Evolutionary conservation across 2,329 filamentous ascomycete species (phyloP).

Genomic region (Didymella keratinophila): DNA sequence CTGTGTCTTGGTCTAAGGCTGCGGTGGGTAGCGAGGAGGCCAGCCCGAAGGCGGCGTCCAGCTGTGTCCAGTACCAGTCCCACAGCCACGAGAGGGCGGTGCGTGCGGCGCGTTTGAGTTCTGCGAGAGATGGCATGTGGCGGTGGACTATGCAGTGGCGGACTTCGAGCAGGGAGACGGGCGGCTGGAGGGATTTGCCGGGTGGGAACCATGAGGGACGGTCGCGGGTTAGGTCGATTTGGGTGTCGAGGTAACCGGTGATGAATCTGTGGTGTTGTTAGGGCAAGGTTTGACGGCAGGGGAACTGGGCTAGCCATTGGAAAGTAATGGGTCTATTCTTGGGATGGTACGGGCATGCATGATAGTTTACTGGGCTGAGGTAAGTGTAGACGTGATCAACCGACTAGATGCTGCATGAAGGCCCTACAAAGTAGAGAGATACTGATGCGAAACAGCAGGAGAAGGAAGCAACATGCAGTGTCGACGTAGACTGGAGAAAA

Average conservation of each 20-base stretch:
- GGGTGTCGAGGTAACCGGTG: constrained; percentile 78
- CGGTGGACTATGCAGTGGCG: constrained; percentile 92
- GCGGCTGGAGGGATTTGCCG: constrained; percentile 34
- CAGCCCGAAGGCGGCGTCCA: constrained; percentile 50
- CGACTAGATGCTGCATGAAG: neutral
- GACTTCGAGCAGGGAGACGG: constrained; percentile 84
- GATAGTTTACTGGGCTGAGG: neutral
- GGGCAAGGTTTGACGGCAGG: neutral
- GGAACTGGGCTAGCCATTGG: neutral
- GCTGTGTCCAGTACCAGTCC: constrained; percentile 80
- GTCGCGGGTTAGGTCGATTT: constrained; percentile 41
- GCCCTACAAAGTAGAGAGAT: neutral
- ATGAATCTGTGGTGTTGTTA: constrained; percentile 67
- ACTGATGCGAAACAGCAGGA: neutral
- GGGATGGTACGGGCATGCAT: neutral
- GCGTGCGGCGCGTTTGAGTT: constrained; percentile 73
- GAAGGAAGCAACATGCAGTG: neutral
- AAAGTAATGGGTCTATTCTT: neutral
- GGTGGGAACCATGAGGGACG: constrained; percentile 38
- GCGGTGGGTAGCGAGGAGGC: neutral
- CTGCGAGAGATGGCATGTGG: constrained; percentile 77
- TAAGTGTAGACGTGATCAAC: neutral
- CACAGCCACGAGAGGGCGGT: constrained; percentile 85
- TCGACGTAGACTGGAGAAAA: neutral
- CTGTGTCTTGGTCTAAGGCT: neutral